Base-by-base conservation (phyloP, 495 filamentous ascomycete genomes). In the Aspergillus ostianus region DNA sequence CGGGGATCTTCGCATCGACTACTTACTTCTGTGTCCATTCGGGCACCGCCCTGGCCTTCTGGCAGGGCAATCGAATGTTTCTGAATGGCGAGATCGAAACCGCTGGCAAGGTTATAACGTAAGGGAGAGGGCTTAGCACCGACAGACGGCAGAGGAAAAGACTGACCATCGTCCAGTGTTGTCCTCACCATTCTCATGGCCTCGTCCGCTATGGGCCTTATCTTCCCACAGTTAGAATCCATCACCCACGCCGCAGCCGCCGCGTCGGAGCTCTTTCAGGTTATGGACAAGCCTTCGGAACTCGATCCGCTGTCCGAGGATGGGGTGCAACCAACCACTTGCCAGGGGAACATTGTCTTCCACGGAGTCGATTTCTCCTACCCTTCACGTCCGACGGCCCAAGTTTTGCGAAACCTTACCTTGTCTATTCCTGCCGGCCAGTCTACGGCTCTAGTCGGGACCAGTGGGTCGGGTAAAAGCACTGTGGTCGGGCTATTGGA, bases 401-500 rank as follows among this genome's bases (percentile, higher is more conserved):
- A 56, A 12, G 73, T 83, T 6, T 66, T 85, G 7, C 61, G 65
- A 10, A 65, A 67, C 2, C 62, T 83, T 13, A 76, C 61, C 41
- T 58, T 81, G 13, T 65, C 32, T 0, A 73, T 85, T 52, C 65
- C 64, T n/a, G 58, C 72, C 0, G 75, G 77, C 5, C 74, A 82
- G 53, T 79, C 79, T 36, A 73, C 77, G 9, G 84, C 81, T 0
- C 64, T 86, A 4, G 82, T 86, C 6, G 83, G 83, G 17, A 69
- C 78, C 6, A 80, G 75, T 13, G 84, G 84, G 0, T 76, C 78
- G 6, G 84, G 84, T 15, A 85, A 86, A 63, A 84, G 80, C 51
- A 89, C 86, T 0, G 80, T 89, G 47, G 80, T 86, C 0, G 80
- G 78, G 0, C 64, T 89, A 23, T 64, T 88, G 9, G 80, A 85